phyloP scores from a whole-genome alignment of 352 stramenopile species.

The Phytopythium delawarense region DNA sequence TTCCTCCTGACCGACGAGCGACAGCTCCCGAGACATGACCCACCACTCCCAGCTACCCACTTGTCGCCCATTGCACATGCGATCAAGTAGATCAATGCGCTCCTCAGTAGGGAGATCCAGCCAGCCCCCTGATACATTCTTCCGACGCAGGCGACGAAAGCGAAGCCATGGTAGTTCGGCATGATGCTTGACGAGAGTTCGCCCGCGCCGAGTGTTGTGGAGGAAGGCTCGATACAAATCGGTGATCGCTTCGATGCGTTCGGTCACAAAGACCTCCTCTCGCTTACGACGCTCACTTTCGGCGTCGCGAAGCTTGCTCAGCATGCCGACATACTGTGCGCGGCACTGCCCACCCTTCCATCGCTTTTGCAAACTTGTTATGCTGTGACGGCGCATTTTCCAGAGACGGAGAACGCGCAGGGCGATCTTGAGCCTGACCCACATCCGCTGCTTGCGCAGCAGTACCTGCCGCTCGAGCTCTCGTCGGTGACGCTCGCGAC shows the following conservation, averaged over 20 bases:
- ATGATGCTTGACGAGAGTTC: slow-evolving; percentile 18
- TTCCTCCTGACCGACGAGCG: neutral
- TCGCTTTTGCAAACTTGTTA: slow-evolving; percentile 20
- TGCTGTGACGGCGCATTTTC: slow-evolving; percentile 3
- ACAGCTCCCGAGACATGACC: slow-evolving; percentile 3
- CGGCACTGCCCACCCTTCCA: slow-evolving; percentile 22
- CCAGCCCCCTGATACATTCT: neutral
- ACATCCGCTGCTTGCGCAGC: slow-evolving; percentile 16
- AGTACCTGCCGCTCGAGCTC: slow-evolving; percentile 15
- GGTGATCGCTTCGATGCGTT: slow-evolving; percentile 1
- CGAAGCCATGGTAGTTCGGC: slow-evolving; percentile 22
- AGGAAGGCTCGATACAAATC: slow-evolving; percentile 17
- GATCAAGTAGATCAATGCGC: neutral
- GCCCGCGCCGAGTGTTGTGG: slow-evolving; percentile 10
- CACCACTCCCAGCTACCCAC: neutral
- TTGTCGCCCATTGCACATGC: slow-evolving; percentile 2
- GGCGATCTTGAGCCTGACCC: slow-evolving; percentile 14
- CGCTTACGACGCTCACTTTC: slow-evolving; percentile 11
- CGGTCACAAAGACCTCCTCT: slow-evolving; percentile 24
- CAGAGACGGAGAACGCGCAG: slow-evolving; percentile 14
- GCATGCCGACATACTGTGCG: slow-evolving; percentile 5
- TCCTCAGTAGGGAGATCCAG: neutral
- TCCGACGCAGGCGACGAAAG: slow-evolving; percentile 14
- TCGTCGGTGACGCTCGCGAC: slow-evolving; percentile 13
- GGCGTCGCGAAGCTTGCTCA: neutral